Percentiles rank a stretch among this genome's conserved stretches.
Evolutionary conservation across 371 early-diverging fungal genomes (phyloP).

Genomic region (Syncephalastrum contaminatum): DNA sequence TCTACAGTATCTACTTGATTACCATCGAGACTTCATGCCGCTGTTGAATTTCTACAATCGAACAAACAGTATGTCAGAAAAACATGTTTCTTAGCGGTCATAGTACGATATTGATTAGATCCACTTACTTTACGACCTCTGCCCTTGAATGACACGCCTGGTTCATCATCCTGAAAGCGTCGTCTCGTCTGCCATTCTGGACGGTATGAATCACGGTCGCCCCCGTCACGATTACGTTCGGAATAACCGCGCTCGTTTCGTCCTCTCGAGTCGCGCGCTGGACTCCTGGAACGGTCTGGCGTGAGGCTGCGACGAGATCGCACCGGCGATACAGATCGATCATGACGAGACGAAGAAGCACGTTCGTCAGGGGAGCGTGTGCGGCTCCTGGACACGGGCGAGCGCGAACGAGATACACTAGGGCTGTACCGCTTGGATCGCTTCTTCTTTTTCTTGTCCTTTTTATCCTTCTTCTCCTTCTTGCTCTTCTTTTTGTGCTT

Average conservation of each 20-base stretch:
- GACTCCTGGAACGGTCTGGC: background rate
- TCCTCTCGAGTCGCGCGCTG: background rate
- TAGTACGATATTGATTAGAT: no score
- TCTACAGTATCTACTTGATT: no score
- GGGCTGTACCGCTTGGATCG: slow-evolving; percentile 12
- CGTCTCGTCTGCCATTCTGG: slow-evolving; percentile 42
- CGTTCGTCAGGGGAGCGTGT: background rate
- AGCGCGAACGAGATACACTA: slow-evolving; percentile 1
- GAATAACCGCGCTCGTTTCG: no score
- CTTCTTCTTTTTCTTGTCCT: slow-evolving; percentile 24
- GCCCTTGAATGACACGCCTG: slow-evolving; percentile 44
- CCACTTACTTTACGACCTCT: slow-evolving; percentile 42
- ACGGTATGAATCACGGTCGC: slow-evolving; percentile 17
- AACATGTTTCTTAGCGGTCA: no score
- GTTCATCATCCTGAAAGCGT: slow-evolving; percentile 30
- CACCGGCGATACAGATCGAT: background rate
- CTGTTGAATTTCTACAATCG: no score
- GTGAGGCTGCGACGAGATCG: slow-evolving; percentile 2
- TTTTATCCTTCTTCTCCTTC: slow-evolving; percentile 25
- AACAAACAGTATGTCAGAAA: no score
- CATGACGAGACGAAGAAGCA: background rate
- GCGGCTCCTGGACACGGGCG: background rate
- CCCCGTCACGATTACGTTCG: background rate
- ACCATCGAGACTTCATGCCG: no score
- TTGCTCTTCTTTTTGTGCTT: slow-evolving; percentile 27